phyloP scores from a whole-genome alignment of 768 basidiomycete species.

The Suillus subalutaceus region DNA sequence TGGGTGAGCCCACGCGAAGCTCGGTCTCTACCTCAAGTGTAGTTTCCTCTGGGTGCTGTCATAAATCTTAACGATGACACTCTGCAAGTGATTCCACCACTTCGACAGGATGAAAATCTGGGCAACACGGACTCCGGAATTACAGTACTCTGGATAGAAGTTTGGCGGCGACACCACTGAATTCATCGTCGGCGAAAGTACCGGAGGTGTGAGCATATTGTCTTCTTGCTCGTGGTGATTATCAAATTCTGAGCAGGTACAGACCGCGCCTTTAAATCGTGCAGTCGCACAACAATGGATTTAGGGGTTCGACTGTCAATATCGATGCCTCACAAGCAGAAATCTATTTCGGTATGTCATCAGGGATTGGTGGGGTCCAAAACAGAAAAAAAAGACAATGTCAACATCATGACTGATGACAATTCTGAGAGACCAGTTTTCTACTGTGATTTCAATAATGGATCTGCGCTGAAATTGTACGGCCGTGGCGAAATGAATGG shows the following conservation, averaged over 20 bases:
- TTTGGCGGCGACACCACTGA: slow-evolving; percentile 39
- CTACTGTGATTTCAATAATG: background rate
- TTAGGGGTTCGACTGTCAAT: slow-evolving; percentile 38
- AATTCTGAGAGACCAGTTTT: background rate
- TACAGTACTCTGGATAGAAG: slow-evolving; percentile 2
- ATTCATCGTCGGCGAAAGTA: slow-evolving; percentile 43
- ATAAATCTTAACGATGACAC: background rate
- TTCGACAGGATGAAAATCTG: background rate
- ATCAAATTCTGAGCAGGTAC: slow-evolving; percentile 26
- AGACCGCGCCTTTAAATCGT: slow-evolving; percentile 41
- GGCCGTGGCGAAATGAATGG: background rate
- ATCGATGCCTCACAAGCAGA: slow-evolving; percentile 18
- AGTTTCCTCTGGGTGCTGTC: background rate
- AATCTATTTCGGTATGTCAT: slow-evolving; percentile 33
- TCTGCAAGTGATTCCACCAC: background rate
- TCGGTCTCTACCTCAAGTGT: background rate
- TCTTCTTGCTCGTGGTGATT: slow-evolving; percentile 49
- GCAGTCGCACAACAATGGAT: slow-evolving; percentile 47
- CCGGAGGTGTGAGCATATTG: slow-evolving; percentile 46
- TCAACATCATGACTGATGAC: background rate
- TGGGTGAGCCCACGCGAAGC: background rate
- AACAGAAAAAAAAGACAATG: background rate
- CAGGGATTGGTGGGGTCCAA: background rate
- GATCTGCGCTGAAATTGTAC: background rate
- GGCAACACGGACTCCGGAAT: background rate